Evolutionary conservation across 176 grass and related monocot species (phyloP).

Genomic region (Aegilops umbellulata): DNA sequence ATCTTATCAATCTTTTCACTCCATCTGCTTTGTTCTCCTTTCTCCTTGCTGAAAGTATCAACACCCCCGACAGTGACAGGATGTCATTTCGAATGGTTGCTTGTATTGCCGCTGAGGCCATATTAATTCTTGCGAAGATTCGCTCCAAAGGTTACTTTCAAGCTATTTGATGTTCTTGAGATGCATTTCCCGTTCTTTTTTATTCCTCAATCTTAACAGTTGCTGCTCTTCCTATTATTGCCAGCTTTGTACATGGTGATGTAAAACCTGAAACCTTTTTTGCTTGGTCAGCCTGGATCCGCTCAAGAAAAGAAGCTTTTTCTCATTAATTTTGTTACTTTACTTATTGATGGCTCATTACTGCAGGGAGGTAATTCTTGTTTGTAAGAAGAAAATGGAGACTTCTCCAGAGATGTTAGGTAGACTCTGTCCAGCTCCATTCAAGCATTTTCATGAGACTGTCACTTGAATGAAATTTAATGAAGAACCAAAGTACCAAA

Average conservation of each 20-base stretch:
- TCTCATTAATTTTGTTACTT: no score
- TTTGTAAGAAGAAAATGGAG: no score
- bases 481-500: no score
- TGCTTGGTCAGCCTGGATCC: no score
- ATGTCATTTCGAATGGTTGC: background rate
- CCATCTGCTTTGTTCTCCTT: background rate
- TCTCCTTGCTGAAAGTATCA: background rate
- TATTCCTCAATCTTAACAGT: background rate
- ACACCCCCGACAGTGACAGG: background rate
- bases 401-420: constrained; percentile 37
- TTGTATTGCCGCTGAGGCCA: background rate
- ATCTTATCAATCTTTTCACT: constrained; percentile 15
- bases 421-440: no score
- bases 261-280: no score
- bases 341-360: no score
- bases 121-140: background rate
- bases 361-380: no score
- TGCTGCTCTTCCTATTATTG: background rate
- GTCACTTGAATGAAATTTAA: no score
- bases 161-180: background rate
- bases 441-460: constrained; percentile 2
- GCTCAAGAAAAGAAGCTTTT: no score
- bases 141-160: background rate
- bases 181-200: background rate
- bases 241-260: constrained; percentile 55